phyloP scores from a whole-genome alignment of 1,284 basidiomycete species.

The Cryptococcus sp. region DNA sequence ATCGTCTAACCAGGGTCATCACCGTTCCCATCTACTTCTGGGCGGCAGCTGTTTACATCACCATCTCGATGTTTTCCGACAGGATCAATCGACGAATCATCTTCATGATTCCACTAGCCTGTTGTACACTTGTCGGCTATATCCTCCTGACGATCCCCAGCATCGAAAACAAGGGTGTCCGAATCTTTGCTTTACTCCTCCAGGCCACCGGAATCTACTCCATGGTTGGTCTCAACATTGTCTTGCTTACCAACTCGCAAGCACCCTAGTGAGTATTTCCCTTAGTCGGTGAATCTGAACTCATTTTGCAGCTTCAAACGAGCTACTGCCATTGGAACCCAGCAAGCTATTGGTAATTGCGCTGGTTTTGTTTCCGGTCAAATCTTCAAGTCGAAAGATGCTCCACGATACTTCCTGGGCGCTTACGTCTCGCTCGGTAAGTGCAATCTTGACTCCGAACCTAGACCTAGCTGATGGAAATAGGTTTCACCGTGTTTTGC shows the following conservation, averaged over 20 bases:
- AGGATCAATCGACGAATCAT: neutral
- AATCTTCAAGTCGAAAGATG: neutral
- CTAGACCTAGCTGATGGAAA: neutral
- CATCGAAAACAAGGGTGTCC: neutral
- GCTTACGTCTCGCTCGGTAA: neutral
- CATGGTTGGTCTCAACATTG: neutral
- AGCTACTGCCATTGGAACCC: neutral
- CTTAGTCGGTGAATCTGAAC: neutral
- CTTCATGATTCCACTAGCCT: neutral
- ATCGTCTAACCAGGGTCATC: neutral
- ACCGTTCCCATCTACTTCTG: neutral
- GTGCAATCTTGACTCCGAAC: neutral
- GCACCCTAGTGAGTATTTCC: too few species aligned
- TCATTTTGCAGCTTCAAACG: neutral
- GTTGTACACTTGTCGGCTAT: neutral
- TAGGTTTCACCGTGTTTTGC: too few species aligned
- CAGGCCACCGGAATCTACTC: neutral
- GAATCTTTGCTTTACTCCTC: neutral
- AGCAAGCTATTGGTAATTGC: neutral
- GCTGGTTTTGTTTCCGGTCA: neutral
- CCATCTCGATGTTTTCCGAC: neutral
- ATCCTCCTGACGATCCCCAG: neutral
- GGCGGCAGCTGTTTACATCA: neutral
- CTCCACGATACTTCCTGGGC: neutral
- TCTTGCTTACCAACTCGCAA: neutral